phyloP scores from a whole-genome alignment of 78 protist genomes.

The Salpingoeca rosetta region DNA sequence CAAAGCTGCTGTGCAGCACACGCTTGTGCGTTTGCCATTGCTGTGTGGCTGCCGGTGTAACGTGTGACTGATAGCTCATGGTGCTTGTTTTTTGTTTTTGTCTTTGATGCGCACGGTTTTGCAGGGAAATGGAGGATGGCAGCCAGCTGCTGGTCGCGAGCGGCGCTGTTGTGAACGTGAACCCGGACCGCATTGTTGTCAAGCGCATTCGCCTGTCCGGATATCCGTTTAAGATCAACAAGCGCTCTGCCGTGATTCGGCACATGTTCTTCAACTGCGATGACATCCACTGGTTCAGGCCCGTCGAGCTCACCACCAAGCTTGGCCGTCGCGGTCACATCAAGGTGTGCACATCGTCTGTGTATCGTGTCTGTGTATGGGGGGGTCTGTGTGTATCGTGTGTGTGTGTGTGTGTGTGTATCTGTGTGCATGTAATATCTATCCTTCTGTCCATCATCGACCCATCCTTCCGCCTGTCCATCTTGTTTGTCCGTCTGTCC shows the following conservation, averaged over 20 bases:
- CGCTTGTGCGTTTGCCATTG: too few relatives aligned
- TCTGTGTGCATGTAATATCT: too few relatives aligned
- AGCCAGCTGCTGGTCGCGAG: constrained; percentile 48
- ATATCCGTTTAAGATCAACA: constrained; percentile 64
- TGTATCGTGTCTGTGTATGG: too few relatives aligned
- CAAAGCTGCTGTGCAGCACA: too few relatives aligned
- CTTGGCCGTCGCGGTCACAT: constrained; percentile 89
- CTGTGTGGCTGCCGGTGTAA: too few relatives aligned
- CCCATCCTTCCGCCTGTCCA: not conserved
- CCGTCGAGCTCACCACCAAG: constrained; percentile 89
- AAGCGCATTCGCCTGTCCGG: constrained; percentile 84
- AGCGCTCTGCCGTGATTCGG: constrained; percentile 63
- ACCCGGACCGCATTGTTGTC: constrained; percentile 86
- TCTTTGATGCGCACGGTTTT: not conserved
- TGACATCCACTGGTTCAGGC: constrained; percentile 93
- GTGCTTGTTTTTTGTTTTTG: too few relatives aligned
- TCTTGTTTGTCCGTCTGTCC: not conserved
- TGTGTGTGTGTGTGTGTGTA: too few relatives aligned
- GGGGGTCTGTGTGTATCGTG: constrained; percentile 65
- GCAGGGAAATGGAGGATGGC: not conserved
- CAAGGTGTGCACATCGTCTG: too few relatives aligned
- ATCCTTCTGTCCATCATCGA: not conserved
- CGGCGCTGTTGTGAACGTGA: constrained; percentile 41
- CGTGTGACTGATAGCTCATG: too few relatives aligned
- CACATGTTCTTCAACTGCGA: constrained; percentile 90